Base-by-base conservation (phyloP, 75 land plant species). In the Ceratopteris richardii region DNA sequence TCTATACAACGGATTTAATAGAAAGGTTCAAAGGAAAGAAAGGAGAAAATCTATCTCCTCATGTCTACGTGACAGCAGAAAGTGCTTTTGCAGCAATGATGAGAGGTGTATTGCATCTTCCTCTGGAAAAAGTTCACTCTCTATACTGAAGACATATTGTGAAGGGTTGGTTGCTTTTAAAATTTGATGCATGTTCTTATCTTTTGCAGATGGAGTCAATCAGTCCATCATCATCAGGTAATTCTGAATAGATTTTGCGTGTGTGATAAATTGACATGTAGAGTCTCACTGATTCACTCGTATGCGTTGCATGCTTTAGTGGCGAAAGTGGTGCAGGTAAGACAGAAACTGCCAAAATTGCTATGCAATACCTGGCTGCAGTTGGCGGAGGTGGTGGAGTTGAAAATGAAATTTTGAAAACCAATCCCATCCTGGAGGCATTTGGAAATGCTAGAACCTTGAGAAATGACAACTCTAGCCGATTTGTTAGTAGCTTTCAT, bases 301-400 rank as follows among this genome's bases (percentile, higher is more conserved):
- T 44, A 3, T 20, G 1, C 0, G n/a, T n/a, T n/a, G 1, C 1
- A 2, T 55, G 11, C 59, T 66, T 11, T 64, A 90, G 96, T 81
- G 96, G 96, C 59, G 96, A 90, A 75, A 90, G 94, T 71, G 96
- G 96, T 61, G 87, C 96, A 25, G 91, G 91, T 22, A 90, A 90
- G 63, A 90, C 96, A 44, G 86, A 86, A 68, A 87, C 96, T 44
- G 96, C 96, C 64, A 90, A 90, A 57, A 83, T 83, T 57, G 84
- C 92, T 40, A 83, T 90, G 91, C 87, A 80, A 74, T 86, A 90
- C 69, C 67, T 90, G 70, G 92, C 87, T 58, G 78, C 84, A 17
- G 69, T 80, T 54, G 87, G 96, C 56, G 82, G 91, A 25, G 83
- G 84, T 17, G 80, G 82, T 58, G 92, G 87, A 40, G 78, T 83